These are phyloP conservation scores for Botrytis squamosa DNA, from an alignment of 2,329 filamentous ascomycete species.

Conservation along the genomic window DNA sequence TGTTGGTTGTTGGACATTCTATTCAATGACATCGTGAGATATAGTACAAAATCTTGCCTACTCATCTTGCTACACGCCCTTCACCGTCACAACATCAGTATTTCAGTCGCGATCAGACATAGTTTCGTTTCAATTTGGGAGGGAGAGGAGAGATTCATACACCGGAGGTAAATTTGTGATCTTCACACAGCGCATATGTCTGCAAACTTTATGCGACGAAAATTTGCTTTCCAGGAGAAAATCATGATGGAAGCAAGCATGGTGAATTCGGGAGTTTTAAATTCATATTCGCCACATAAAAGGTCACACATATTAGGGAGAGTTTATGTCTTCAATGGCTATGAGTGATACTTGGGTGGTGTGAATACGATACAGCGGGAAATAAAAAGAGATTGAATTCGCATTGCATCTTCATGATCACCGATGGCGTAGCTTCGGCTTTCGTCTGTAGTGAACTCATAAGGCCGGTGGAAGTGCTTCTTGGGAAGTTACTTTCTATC, in stretches of 20 bases:
- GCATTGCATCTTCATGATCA: background rate
- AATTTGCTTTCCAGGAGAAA: background rate
- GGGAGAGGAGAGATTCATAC: background rate
- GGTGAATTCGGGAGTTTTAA: background rate
- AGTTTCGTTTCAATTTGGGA: background rate
- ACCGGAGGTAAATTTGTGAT: background rate
- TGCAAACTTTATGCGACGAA: background rate
- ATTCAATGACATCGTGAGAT: background rate
- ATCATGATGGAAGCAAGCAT: background rate
- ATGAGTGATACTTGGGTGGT: background rate
- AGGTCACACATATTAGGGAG: background rate
- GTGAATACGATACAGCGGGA: slow-evolving; percentile 6
- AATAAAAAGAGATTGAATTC: background rate
- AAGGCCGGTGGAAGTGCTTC: background rate
- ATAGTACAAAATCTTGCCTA: background rate
- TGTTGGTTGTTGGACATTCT: background rate
- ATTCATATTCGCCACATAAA: too few species aligned
- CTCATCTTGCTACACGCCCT: background rate
- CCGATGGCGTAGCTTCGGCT: background rate
- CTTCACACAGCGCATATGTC: background rate
- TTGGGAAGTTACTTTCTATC: background rate
- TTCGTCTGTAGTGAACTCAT: slow-evolving; percentile 9
- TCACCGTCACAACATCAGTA: background rate
- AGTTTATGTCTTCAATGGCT: background rate
- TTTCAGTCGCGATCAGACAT: background rate